Evolutionary conservation across 257 asterid species (phyloP).

Genomic region (Plectranthus barbatus): DNA sequence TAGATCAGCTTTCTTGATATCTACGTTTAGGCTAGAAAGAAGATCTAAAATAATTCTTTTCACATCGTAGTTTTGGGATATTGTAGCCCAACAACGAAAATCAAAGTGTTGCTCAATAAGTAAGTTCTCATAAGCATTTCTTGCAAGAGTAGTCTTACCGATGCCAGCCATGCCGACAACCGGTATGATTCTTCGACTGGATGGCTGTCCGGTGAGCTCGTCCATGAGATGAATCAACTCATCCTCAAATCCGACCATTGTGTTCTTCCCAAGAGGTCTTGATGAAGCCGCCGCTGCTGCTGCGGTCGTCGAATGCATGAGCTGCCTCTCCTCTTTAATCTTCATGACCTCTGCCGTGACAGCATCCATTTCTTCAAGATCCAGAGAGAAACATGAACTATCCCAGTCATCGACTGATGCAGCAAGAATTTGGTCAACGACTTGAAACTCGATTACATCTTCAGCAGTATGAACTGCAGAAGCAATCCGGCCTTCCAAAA

Average conservation of each 20-base stretch:
- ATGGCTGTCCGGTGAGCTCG: not conserved
- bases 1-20: too few relatives aligned
- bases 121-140: not conserved
- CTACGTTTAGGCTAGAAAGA: not conserved
- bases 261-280: too few relatives aligned
- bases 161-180: not conserved
- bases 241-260: not conserved
- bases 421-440: not conserved
- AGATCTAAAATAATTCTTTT: not conserved
- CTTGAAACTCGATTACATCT: constrained; percentile 10
- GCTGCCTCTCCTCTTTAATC: not conserved
- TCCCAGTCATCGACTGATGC: not conserved
- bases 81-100: not conserved
- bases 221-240: not conserved
- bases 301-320: too few relatives aligned
- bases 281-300: not conserved
- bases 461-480: constrained; percentile 8
- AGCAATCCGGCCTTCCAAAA: not conserved
- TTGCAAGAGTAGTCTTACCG: not conserved
- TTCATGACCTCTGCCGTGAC: not conserved
- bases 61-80: not conserved
- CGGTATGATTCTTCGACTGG: not conserved
- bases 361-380: not conserved
- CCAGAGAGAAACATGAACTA: not conserved
- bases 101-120: not conserved